These are phyloP conservation scores for Mycena latifolia DNA, from an alignment of 768 basidiomycete genomes.

Conservation along the genomic window DNA sequence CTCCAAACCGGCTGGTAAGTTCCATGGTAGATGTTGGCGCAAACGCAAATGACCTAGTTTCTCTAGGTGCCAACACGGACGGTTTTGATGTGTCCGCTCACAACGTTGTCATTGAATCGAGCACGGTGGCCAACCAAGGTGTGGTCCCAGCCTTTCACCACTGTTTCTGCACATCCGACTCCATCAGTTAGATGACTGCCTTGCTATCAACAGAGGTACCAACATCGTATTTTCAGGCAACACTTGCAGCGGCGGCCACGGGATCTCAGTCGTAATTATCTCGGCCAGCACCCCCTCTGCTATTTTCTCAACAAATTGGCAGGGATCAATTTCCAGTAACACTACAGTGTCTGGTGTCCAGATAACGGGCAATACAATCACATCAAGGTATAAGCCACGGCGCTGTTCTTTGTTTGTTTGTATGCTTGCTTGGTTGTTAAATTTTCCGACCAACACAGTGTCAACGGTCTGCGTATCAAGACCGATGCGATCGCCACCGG, in stretches of 20 bases:
- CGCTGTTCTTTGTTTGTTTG: no score
- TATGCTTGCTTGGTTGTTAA: no score
- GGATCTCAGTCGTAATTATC: conserved; percentile 32
- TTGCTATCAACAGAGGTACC: conserved; percentile 39
- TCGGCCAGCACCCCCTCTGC: background rate
- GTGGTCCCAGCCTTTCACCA: no score
- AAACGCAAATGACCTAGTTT: background rate
- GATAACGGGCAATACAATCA: conserved; percentile 38
- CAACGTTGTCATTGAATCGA: conserved; percentile 31
- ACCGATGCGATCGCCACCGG: conserved; percentile 26
- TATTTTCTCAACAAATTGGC: background rate
- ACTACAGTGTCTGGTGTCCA: conserved; percentile 32
- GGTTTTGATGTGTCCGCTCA: conserved; percentile 39
- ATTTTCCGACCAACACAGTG: conserved; percentile 18
- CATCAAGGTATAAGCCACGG: conserved; percentile 33
- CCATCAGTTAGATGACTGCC: conserved; percentile 35
- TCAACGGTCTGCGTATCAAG: conserved; percentile 39
- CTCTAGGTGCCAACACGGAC: conserved; percentile 37
- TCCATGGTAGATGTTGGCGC: no score
- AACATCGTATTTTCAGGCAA: conserved; percentile 38
- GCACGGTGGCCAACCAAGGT: conserved; percentile 38
- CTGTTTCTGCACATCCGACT: background rate
- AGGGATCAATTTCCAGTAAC: conserved; percentile 35
- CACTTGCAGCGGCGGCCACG: no score
- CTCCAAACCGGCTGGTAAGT: conserved; percentile 19